Percentiles rank a stretch among this genome's conserved stretches.
phyloP scores from a whole-genome alignment of 163 green algal genomes.

The Chlorella variabilis region DNA sequence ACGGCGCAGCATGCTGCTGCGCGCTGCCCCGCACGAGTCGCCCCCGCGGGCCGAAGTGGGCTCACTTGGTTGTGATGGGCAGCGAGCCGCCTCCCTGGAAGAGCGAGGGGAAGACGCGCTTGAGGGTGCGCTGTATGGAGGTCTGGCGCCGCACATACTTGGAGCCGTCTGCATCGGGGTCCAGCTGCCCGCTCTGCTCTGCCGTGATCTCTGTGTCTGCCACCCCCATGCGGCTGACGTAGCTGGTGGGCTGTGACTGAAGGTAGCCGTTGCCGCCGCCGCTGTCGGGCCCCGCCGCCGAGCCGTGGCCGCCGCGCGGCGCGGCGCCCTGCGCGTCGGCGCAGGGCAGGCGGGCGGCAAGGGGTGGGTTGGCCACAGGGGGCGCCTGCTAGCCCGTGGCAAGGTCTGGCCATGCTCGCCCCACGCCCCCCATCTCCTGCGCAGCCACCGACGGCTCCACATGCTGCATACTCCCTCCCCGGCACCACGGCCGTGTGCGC shows the following conservation, averaged over 20 bases:
- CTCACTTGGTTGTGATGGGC: slow-evolving; percentile 65
- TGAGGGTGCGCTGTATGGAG: slow-evolving; percentile 63
- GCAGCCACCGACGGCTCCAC: no score
- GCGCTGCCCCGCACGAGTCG: no score
- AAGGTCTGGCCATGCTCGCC: no score
- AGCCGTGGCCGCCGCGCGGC: slow-evolving; percentile 9
- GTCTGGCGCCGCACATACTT: slow-evolving; percentile 65
- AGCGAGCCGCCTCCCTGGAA: slow-evolving; percentile 56
- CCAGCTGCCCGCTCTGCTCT: slow-evolving; percentile 12
- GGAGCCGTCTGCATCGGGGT: slow-evolving; percentile 13
- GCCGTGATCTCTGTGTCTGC: slow-evolving; percentile 40
- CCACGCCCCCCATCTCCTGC: no score
- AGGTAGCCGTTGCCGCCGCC: slow-evolving; percentile 13
- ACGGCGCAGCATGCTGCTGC: no score
- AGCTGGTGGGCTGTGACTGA: slow-evolving; percentile 29
- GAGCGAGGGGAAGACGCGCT: slow-evolving; percentile 68
- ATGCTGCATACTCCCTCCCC: no score
- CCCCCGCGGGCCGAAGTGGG: no score
- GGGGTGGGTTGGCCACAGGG: no score
- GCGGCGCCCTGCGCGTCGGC: not conserved
- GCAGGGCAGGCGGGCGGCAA: no score
- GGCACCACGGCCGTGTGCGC: no score
- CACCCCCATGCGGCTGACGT: slow-evolving; percentile 21
- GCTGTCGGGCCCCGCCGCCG: slow-evolving; percentile 3
- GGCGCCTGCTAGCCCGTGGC: no score